Evolutionary conservation across 768 basidiomycete genomes (phyloP).

Genomic region (Crepidotus variabilis): DNA sequence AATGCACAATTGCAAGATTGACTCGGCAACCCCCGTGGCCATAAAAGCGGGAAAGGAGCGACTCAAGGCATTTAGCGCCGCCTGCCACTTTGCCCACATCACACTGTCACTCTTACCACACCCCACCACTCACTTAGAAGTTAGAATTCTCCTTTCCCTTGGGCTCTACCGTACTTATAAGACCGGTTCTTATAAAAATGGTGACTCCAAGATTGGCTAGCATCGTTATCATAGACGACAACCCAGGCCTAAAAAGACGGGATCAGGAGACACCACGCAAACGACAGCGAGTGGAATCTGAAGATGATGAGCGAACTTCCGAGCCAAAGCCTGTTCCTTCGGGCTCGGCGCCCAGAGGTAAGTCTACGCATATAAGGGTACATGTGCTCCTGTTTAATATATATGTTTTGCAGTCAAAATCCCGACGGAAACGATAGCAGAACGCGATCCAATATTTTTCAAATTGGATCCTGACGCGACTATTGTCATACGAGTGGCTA

Average conservation of each 20-base stretch:
- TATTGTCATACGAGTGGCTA: constrained; percentile 39
- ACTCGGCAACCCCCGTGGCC: neutral
- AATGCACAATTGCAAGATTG: neutral
- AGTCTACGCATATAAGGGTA: neutral
- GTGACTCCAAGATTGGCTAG: neutral
- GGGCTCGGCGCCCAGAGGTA: neutral
- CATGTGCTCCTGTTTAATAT: neutral
- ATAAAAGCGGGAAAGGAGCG: too few relatives aligned
- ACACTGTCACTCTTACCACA: constrained; percentile 14
- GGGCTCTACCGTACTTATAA: neutral
- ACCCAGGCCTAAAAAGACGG: constrained; percentile 27
- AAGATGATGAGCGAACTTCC: constrained; percentile 16
- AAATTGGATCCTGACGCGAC: constrained; percentile 24
- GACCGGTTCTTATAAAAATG: neutral
- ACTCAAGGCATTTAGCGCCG: too few relatives aligned
- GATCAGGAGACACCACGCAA: constrained; percentile 23
- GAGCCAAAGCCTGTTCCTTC: constrained; percentile 1
- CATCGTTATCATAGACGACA: constrained; percentile 26
- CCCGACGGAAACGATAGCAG: constrained; percentile 15
- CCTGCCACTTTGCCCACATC: neutral
- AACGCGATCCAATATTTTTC: neutral
- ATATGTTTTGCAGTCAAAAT: constrained; percentile 14
- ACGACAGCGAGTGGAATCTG: constrained; percentile 24
- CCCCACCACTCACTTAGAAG: too few relatives aligned
- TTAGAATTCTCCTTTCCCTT: constrained; percentile 4